Conservation (phyloP, 139 green algal genomes). For the Chlamydomonas incerta region DNA sequence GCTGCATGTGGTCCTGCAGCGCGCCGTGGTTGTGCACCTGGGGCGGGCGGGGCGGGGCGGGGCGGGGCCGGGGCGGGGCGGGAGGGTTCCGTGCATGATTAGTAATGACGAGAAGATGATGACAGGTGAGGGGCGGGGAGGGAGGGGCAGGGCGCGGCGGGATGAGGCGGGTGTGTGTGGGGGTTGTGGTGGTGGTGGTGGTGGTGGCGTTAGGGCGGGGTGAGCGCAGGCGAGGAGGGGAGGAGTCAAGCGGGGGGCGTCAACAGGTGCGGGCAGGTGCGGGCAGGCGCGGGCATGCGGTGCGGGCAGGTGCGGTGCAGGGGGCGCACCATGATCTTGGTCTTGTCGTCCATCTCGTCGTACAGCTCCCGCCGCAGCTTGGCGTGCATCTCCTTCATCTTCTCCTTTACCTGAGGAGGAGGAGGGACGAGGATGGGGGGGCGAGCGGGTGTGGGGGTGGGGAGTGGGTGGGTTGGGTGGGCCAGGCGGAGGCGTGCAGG, state of each 20-base stretch:
- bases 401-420: conserved; percentile 40
- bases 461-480: too few species aligned
- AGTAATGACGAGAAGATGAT: too few species aligned
- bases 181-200: neutral
- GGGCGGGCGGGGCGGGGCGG: neutral
- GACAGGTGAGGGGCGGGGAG: too few species aligned
- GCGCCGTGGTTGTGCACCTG: conserved; percentile 42
- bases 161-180: too few species aligned
- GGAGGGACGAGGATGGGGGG: too few species aligned
- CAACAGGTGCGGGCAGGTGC: neutral
- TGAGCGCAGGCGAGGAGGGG: too few species aligned
- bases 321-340: conserved; percentile 29
- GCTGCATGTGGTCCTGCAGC: conserved; percentile 42
- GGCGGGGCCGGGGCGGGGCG: neutral
- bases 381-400: conserved; percentile 40
- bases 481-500: too few species aligned
- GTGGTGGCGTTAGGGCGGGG: too few species aligned
- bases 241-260: too few species aligned
- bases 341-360: conserved; percentile 43
- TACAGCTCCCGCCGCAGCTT: conserved; percentile 35
- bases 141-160: neutral
- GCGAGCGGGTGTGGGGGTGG: too few species aligned
- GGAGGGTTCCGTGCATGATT: neutral
- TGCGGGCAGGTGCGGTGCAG: neutral
- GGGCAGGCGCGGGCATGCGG: neutral